A percentile compares a stretch with the other conserved stretches of the same genome.
These are phyloP conservation scores for Psidium friedrichsthalianum DNA, from an alignment of 345 rosid species.

Conservation along the genomic window DNA sequence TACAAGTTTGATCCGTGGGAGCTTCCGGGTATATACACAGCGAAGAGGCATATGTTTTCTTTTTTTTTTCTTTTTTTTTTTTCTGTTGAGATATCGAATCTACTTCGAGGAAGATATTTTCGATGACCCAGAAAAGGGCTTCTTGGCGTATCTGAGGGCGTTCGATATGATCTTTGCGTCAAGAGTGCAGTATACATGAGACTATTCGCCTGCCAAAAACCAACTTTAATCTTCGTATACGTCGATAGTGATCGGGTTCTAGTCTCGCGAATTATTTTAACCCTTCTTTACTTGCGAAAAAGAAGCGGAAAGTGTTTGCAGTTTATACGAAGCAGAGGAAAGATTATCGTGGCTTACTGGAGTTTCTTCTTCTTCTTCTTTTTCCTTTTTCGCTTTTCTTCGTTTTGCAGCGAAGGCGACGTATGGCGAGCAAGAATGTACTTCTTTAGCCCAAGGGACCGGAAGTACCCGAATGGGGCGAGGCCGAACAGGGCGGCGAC, in stretches of 20 bases:
- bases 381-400: background rate
- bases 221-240: too few species aligned
- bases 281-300: background rate
- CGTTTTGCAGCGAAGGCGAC: conserved; percentile 50
- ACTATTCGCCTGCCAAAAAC: background rate
- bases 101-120: background rate
- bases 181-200: background rate
- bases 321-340: background rate
- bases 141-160: background rate
- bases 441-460: conserved; percentile 86
- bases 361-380: background rate
- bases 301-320: background rate
- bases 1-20: conserved; percentile 99
- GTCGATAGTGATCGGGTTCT: background rate
- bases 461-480: conserved; percentile 95
- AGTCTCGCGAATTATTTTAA: background rate
- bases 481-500: conserved; percentile 95
- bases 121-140: background rate
- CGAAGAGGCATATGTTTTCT: background rate
- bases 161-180: background rate
- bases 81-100: background rate
- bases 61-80: background rate
- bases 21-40: conserved; percentile 49
- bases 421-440: conserved; percentile 97
- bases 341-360: background rate